Base-by-base conservation (phyloP, 2,329 filamentous ascomycete genomes). In the Leptosphaerulina australis region DNA sequence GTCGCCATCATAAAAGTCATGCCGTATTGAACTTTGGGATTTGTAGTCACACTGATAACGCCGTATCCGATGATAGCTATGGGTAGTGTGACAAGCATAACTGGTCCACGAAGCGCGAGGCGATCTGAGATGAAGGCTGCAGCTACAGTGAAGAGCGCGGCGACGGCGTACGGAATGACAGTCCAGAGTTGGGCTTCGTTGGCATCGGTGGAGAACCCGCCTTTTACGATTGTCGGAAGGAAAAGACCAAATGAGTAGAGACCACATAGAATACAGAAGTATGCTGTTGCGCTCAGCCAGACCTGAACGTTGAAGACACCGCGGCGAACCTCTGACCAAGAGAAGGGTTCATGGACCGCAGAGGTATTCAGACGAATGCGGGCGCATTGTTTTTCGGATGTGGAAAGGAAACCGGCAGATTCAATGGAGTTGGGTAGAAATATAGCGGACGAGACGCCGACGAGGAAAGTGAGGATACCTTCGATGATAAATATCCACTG, bases 1-100 rank as follows among this genome's bases (percentile, higher is more conserved):
- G 80, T 81, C 0, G 85, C 83, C 83, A 87, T 86, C 44, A 88
- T 73, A 60, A 85, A 86, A 0, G 84, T 87, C 83, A 87, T 87
- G 29, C 78, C 84, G 58, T 87, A 88, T 41, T 83, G 81, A 4
- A 81, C 76, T 1, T 77, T 75, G 1, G 82, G 67, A 17, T 77
- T 75, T 8, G 74, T 65, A 14, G 81, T 76, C 37, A 83, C 82
- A 53, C 82, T 82, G 46, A 88, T 87, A 6, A 81, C 81, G 0
- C 79, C 85, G 58, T 88, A 88, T 12, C 86, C 86, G 14, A 81
- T 74, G 44, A 88, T 87, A 18, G 85, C 83, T 37, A 88, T 74
- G 7, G 84, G 83, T 0, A 88, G 74, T 0, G 82, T 83, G 66
- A 76, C 79, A 3, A 88, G 78, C 82, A 88, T 87, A 29, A 88